A percentile compares a stretch with the other conserved stretches of the same genome.
phyloP scores from a whole-genome alignment of 2,329 filamentous ascomycete genomes.

The Xylaria sp. region DNA sequence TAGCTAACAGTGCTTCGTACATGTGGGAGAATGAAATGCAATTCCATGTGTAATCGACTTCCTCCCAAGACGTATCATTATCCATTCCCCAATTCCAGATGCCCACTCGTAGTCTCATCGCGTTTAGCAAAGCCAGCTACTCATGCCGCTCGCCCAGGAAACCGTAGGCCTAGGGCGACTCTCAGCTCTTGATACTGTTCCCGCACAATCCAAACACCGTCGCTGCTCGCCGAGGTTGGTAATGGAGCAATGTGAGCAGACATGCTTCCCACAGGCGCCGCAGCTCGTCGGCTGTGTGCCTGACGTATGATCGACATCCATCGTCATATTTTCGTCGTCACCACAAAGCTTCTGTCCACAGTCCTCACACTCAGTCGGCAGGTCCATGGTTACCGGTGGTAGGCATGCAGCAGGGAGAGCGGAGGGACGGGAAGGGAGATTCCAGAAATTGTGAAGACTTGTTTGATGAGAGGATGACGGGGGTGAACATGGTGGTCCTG shows the following conservation, averaged over 20 bases:
- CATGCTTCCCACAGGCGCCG: slow-evolving; percentile 62
- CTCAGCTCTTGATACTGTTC: slow-evolving; percentile 46
- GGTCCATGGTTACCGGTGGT: slow-evolving; percentile 34
- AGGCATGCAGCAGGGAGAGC: slow-evolving; percentile 43
- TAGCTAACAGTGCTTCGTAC: neutral
- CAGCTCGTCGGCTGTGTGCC: slow-evolving; percentile 55
- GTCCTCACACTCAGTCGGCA: slow-evolving; percentile 62
- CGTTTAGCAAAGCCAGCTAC: slow-evolving; percentile 31
- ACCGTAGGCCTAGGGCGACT: neutral
- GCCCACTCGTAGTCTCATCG: neutral
- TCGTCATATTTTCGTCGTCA: slow-evolving; percentile 37
- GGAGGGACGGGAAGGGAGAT: slow-evolving; percentile 56
- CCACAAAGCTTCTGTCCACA: slow-evolving; percentile 54
- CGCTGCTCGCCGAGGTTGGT: slow-evolving; percentile 66
- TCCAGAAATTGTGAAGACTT: slow-evolving; percentile 71
- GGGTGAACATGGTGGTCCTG: slow-evolving; percentile 16
- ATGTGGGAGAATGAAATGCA: neutral
- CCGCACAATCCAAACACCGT: slow-evolving; percentile 64
- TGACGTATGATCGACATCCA: slow-evolving; percentile 52
- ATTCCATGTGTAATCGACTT: neutral
- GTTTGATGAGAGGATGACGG: slow-evolving; percentile 53
- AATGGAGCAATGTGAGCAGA: slow-evolving; percentile 69
- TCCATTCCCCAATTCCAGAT: neutral
- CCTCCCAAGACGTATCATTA: neutral
- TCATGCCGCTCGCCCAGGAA: slow-evolving; percentile 28